These are phyloP conservation scores for Polytrichum commune DNA, from an alignment of 225 moss, liverwort and hornwort species.

Conservation along the genomic window DNA sequence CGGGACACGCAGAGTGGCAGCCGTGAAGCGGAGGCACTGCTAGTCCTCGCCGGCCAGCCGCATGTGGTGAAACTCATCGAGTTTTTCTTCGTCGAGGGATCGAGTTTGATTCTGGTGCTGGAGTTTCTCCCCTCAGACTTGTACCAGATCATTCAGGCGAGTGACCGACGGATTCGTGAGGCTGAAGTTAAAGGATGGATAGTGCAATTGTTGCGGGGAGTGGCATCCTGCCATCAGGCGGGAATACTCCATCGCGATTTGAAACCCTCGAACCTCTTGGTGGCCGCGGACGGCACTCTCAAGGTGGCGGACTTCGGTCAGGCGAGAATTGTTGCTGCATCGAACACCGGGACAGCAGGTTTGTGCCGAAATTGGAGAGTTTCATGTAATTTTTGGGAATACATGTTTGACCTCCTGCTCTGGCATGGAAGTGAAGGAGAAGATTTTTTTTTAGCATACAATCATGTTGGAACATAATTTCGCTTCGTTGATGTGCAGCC, in stretches of 20 bases:
- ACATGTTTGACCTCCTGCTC: no score
- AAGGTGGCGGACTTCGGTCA: conserved; percentile 96
- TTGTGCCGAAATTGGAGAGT: conserved; percentile 12
- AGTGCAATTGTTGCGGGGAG: conserved; percentile 73
- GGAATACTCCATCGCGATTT: conserved; percentile 82
- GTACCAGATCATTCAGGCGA: conserved; percentile 51
- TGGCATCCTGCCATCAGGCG: conserved; percentile 76
- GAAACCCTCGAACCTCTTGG: conserved; percentile 86
- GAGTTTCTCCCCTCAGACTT: conserved; percentile 82
- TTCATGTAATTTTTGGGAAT: no score
- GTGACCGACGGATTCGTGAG: conserved; percentile 52
- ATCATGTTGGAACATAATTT: no score
- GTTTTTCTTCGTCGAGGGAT: conserved; percentile 69
- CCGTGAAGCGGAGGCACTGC: conserved; percentile 76
- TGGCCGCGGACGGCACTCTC: conserved; percentile 63
- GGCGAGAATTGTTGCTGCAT: conserved; percentile 52
- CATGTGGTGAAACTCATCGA: conserved; percentile 81
- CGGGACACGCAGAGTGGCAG: conserved; percentile 68
- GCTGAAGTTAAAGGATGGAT: conserved; percentile 85
- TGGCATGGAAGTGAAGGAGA: no score
- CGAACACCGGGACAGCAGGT: conserved; percentile 37
- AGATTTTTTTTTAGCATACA: no score
- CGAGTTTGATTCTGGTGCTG: conserved; percentile 73
- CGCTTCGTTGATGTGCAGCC: no score
- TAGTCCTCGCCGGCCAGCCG: conserved; percentile 65